Conservation (phyloP, 176 grass and related monocot species). For the Carex parvula region DNA sequence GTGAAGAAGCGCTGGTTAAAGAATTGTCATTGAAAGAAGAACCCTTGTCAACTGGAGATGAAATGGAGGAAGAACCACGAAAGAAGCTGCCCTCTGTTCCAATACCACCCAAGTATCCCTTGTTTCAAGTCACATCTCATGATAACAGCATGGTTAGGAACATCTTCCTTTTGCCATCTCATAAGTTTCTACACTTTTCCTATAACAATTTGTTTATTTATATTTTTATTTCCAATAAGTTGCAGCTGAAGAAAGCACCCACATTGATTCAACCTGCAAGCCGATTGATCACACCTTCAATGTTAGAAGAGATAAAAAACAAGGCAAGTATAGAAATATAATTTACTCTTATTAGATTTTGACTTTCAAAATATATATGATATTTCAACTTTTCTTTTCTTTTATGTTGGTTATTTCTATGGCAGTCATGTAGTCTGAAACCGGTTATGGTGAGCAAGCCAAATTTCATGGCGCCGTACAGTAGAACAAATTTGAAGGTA, state of each 20-base stretch:
- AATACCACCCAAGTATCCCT: constrained; percentile 47
- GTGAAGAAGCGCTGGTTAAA: background rate
- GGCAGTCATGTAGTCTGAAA: constrained; percentile 80
- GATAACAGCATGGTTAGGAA: constrained; percentile 77
- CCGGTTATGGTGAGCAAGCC: constrained; percentile 56
- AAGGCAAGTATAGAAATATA: constrained; percentile 44
- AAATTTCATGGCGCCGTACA: constrained; percentile 60
- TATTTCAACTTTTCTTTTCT: background rate
- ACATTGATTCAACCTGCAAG: constrained; percentile 50
- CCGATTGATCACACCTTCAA: constrained; percentile 36
- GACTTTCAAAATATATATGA: background rate
- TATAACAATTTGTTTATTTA: constrained; percentile 1
- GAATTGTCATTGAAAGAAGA: constrained; percentile 18
- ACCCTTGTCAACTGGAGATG: constrained; percentile 4
- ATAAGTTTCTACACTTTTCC: constrained; percentile 2
- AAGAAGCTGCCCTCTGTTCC: constrained; percentile 33
- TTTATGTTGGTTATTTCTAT: constrained; percentile 14
- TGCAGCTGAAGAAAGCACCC: constrained; percentile 65
- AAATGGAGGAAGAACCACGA: constrained; percentile 32
- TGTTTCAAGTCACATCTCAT: constrained; percentile 65
- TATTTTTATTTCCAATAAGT: constrained; percentile 18
- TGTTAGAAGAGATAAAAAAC: constrained; percentile 80
- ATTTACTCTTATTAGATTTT: background rate
- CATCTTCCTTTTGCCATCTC: background rate
- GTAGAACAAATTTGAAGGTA: constrained; percentile 74